Percentiles rank a stretch among this genome's conserved stretches.
phyloP scores from a whole-genome alignment of 352 stramenopile species.

The Thalassiosira livingstoniorum region DNA sequence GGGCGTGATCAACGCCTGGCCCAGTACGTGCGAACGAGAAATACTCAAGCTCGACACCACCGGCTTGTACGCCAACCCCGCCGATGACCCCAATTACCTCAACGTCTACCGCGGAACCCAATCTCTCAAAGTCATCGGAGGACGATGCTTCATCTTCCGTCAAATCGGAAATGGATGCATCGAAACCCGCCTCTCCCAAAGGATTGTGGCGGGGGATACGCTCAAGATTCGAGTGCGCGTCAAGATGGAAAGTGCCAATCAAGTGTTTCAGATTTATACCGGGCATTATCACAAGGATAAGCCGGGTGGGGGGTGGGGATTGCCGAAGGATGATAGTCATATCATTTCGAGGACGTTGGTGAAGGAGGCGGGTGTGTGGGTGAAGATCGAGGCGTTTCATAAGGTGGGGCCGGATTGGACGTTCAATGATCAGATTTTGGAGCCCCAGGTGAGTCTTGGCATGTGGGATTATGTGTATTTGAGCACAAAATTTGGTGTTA shows the following conservation, averaged over 20 bases:
- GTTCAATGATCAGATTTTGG: constrained; percentile 15
- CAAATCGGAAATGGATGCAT: constrained; percentile 38
- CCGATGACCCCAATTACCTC: too few species aligned
- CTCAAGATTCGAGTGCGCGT: constrained; percentile 48
- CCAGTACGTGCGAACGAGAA: constrained; percentile 1
- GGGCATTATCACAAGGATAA: constrained; percentile 37
- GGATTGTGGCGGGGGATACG: constrained; percentile 38
- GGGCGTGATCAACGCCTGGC: constrained; percentile 7
- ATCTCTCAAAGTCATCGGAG: constrained; percentile 25
- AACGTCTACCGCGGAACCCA: constrained; percentile 30
- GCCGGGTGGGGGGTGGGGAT: constrained; percentile 20
- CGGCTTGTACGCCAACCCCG: not conserved
- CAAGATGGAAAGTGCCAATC: constrained; percentile 13
- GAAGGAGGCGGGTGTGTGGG: constrained; percentile 35
- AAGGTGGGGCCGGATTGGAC: constrained; percentile 52
- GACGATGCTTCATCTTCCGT: constrained; percentile 47
- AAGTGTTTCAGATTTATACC: constrained; percentile 53
- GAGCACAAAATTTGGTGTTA: too few species aligned
- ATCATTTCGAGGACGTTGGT: constrained; percentile 45
- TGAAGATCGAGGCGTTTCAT: constrained; percentile 34
- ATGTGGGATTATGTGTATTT: too few species aligned
- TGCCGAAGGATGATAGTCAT: constrained; percentile 38
- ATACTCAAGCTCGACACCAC: not conserved
- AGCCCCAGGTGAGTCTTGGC: constrained; percentile 26
- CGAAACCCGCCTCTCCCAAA: constrained; percentile 1